These are phyloP conservation scores for Blepharisma stoltei DNA, from an alignment of 73 alveolate genomes.

Conservation along the genomic window DNA sequence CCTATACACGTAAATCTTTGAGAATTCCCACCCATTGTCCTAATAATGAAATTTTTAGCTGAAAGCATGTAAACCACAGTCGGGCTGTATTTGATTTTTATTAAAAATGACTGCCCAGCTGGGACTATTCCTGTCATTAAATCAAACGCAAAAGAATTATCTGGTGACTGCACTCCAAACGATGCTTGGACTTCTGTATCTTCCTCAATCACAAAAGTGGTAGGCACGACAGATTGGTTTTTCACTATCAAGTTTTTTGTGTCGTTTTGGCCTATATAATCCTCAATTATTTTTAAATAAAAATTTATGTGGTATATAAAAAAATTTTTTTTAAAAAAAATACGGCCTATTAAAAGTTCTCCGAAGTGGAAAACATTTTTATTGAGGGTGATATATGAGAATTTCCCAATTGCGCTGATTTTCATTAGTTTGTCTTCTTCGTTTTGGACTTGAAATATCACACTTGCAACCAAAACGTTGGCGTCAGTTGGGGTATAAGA, in stretches of 20 bases:
- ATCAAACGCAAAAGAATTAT: constrained; percentile 82
- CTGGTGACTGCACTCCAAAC: constrained; percentile 79
- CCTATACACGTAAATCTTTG: constrained; percentile 85
- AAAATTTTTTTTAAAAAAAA: background rate
- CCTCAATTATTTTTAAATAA: background rate
- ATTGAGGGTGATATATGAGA: constrained; percentile 90
- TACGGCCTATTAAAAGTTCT: constrained; percentile 10
- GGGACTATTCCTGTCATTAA: constrained; percentile 86
- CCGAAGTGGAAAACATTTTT: constrained; percentile 55
- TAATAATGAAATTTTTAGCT: constrained; percentile 77
- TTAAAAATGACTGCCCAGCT: constrained; percentile 80
- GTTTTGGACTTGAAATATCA: constrained; percentile 75
- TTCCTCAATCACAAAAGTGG: constrained; percentile 81
- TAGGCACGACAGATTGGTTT: constrained; percentile 83
- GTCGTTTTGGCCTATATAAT: constrained; percentile 81
- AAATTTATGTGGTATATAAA: constrained; percentile 3
- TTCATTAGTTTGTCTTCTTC: constrained; percentile 86
- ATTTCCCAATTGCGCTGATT: constrained; percentile 92
- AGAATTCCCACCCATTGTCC: constrained; percentile 90
- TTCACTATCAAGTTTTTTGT: constrained; percentile 78
- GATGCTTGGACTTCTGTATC: constrained; percentile 46
- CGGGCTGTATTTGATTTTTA: constrained; percentile 85
- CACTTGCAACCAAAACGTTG: constrained; percentile 84
- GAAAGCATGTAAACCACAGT: constrained; percentile 76
- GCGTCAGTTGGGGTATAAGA: constrained; percentile 83